A percentile compares a stretch with the other conserved stretches of the same genome.
Evolutionary conservation across 169 alveolate genomes (phyloP).

Genomic region (Cryptosporidium ubiquitum): DNA sequence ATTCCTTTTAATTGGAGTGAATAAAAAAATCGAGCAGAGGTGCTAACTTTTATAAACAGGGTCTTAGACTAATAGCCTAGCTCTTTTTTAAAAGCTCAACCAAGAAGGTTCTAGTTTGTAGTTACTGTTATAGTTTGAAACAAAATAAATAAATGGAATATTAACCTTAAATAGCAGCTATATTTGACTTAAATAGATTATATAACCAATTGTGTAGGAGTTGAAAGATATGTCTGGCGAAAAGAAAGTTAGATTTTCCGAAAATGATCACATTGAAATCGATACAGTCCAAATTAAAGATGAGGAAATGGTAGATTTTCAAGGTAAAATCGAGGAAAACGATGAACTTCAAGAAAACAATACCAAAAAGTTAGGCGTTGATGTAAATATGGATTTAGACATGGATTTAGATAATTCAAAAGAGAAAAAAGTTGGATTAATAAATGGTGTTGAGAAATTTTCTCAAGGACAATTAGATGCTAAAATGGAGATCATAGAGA

Average conservation of each 20-base stretch:
- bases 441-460: neutral
- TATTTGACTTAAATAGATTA: neutral
- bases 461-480: neutral
- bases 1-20: neutral
- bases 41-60: neutral
- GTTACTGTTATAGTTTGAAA: neutral
- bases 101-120: neutral
- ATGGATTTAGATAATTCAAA: neutral
- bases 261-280: neutral
- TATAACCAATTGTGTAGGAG: neutral
- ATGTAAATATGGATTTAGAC: neutral
- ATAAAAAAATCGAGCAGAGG: neutral
- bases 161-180: neutral
- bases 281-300: neutral
- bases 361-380: neutral
- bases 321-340: neutral
- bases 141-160: neutral
- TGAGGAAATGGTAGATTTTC: neutral
- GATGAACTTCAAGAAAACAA: neutral
- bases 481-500: neutral
- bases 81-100: neutral
- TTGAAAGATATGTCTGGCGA: neutral
- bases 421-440: neutral
- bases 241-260: constrained; percentile 14
- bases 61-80: neutral